Evolutionary conservation across 495 filamentous ascomycete species (phyloP), one percentile per base, ranked within the genome.

Genomic region (Penicillium nucicola): DNA sequence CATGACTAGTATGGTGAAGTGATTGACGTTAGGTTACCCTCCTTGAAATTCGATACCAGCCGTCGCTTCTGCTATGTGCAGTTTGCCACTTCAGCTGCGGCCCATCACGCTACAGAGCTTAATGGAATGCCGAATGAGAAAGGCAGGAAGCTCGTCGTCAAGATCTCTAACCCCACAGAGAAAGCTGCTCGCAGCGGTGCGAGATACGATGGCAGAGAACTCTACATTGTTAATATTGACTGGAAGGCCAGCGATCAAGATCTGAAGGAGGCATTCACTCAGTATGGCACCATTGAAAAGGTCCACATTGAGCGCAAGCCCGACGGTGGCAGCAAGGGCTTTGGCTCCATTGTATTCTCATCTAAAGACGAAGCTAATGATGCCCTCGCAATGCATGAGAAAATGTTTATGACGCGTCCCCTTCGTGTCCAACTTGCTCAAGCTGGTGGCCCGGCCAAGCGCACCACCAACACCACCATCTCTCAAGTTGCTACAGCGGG

Each of bases 41-140:
- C 88, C 34, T 81, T 98, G 38, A 92, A 92, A 67, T 90, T 77
- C 63, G 88, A 96, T 56, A 88, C 86, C 5, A 83, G 85, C 57
- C 87, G 93, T 25, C 85, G 92, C 5, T 98, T 98, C 70, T 96
- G 90, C 68, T 98, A 98, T 63, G 77, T 96, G 7, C 88, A 95
- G 38, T 97, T 96, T 66, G 76, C 83, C 33, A 82, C 81, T 30
- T 64, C 81, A 2, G 75, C 72, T 4, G 77, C 80, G 18, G 88
- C 90, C 1, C 74, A 79, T 17, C 77, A 77, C 25, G 89, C 90
- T 2, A 87, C 83, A 1, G 68, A 80, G 23, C 71, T 95, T 31
- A 77, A 96, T 62, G 86, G 87, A 6, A 84, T 79, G 48, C 63
- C 77, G 10, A 60, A 90, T 3, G 88, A 85, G 28, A 76, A 81